Evolutionary conservation across 768 basidiomycete species (phyloP), one percentile per base, ranked within the genome.

Genomic region (Pleurotus eryngii): DNA sequence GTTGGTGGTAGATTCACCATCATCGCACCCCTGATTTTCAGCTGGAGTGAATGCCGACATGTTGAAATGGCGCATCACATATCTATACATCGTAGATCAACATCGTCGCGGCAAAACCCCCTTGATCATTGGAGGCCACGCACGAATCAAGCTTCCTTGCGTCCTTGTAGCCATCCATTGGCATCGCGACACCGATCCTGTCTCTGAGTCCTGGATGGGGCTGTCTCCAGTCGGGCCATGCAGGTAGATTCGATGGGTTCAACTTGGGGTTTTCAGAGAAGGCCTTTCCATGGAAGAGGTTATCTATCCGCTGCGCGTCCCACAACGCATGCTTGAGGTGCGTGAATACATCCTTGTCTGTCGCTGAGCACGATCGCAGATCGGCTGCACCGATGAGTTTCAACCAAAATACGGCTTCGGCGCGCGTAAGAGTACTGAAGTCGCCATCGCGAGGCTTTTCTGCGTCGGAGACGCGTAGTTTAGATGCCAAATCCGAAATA

Each of bases 231-330:
- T 49, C 40, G 7, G 59, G 59, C 55, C 55, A 49, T 18, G 46
- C n/a, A 1, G 46, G 37, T 2, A 59, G 7, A 2, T 26, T 49
- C 7, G 20, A 26, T 11, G 49, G 49, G 17, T 50, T 50, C 27
- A 62, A 40, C 15, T 61, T 59, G 18, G 60, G 47, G 12, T 57
- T 63, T 11, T 60, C 61, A 12, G 57, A 56, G 24, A 59, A 60
- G 2, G 9, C 7, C 3, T 53, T 59, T 17, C 55, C 45, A 20
- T 58, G 62, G 27, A 63, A 65, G 5, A 63, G 49, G 53, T 65
- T 59, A 20, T 65, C 64, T 17, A 65, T 57, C 39, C 64, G 55
- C 49, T 65, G 62, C 20, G 58, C 49, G 47, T 65, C 64, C 60
- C 60, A 65, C 12, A 65, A 58, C 11, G 49, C 58, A 11, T 49